These are phyloP conservation scores for Colletotrichum camelliae DNA, from an alignment of 2,329 filamentous ascomycete species.

Conservation along the genomic window DNA sequence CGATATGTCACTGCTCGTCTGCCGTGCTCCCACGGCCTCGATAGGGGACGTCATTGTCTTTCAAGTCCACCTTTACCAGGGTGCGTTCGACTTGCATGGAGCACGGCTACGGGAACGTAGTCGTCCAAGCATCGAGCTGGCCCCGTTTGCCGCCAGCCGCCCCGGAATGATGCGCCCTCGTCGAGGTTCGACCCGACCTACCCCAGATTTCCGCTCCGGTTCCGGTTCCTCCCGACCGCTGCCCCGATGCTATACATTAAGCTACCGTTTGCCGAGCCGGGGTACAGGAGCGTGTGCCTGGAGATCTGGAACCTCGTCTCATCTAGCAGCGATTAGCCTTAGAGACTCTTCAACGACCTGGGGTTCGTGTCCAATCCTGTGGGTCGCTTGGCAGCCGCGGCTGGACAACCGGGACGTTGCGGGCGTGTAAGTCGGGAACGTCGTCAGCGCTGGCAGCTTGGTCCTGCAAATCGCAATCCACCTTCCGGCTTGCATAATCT, in stretches of 20 bases:
- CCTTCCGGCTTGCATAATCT: background rate
- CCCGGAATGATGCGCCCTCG: conserved; percentile 21
- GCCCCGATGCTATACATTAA: conserved; percentile 17
- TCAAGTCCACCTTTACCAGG: conserved; percentile 12
- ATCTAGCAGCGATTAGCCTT: conserved; percentile 13
- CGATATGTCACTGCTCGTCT: background rate
- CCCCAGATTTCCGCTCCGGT: conserved; percentile 22
- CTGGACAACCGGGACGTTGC: background rate
- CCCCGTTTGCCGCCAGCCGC: conserved; percentile 19
- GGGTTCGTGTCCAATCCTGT: conserved; percentile 1
- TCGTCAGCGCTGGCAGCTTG: background rate
- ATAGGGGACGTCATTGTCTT: background rate
- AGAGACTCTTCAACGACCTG: conserved; percentile 1
- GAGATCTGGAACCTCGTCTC: conserved; percentile 20
- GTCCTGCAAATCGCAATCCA: background rate
- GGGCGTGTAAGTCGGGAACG: conserved; percentile 10
- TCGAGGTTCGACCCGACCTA: conserved; percentile 22
- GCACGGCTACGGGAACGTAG: conserved; percentile 7
- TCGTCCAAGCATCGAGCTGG: conserved; percentile 5
- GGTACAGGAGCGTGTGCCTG: conserved; percentile 18
- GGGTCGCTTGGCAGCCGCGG: conserved; percentile 7
- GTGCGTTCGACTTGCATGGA: conserved; percentile 12
- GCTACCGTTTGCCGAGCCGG: conserved; percentile 18
- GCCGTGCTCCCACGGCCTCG: background rate
- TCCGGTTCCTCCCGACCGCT: conserved; percentile 13